phyloP scores from a whole-genome alignment of 164 flowering plant genomes.

The Stephania yunnanensis region DNA sequence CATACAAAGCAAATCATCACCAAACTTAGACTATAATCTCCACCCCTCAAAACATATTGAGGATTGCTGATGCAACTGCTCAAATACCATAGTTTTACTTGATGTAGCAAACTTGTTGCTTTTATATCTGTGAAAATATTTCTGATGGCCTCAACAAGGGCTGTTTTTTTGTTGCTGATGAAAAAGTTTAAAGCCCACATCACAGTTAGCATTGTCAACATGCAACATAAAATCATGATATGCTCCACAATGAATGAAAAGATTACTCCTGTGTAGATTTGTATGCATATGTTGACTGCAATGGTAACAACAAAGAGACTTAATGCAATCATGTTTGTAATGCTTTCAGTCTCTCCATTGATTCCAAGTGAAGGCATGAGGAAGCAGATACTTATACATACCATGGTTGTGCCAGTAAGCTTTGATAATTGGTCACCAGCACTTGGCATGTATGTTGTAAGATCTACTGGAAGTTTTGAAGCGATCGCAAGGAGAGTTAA shows the following conservation, averaged over 20 bases:
- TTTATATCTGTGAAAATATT: not conserved
- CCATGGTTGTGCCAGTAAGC: constrained; percentile 8
- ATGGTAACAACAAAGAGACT: not conserved
- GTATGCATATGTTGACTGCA: not conserved
- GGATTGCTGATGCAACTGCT: not conserved
- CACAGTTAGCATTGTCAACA: not conserved
- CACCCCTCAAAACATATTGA: not conserved
- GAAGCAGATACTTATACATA: constrained; percentile 4
- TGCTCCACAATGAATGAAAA: not conserved
- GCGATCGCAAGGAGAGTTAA: constrained; percentile 11
- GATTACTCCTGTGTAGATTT: not conserved
- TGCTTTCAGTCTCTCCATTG: not conserved
- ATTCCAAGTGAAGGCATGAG: not conserved
- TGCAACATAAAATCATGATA: not conserved
- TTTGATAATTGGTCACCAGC: constrained; percentile 14
- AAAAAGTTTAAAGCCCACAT: not conserved
- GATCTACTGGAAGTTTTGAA: constrained; percentile 17
- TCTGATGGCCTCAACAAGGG: not conserved
- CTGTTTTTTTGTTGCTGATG: too few relatives aligned
- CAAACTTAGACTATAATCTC: not conserved
- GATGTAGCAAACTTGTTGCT: not conserved
- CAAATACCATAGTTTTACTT: not conserved
- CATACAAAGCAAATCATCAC: not conserved
- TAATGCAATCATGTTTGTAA: not conserved
- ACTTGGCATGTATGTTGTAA: constrained; percentile 7